Evolutionary conservation across 164 flowering plant species (phyloP), one percentile per base, ranked within the genome.

Genomic region (Stephania yunnanensis): DNA sequence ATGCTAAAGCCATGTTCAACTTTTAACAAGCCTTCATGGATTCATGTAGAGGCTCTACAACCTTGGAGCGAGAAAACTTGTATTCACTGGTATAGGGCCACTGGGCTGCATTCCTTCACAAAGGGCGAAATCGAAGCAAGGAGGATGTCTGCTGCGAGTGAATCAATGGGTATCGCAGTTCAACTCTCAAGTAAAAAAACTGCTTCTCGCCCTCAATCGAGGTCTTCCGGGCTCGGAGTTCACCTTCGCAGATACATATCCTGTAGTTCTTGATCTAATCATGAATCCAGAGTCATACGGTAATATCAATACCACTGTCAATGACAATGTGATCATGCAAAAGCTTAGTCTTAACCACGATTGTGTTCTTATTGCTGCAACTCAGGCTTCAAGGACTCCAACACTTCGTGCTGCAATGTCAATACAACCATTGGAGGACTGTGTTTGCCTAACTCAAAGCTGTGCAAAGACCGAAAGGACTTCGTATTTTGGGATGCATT

Each of bases 61-160:
- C 50, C 82, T 89, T 3, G 98, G 93, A 3, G 93, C 93, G 55
- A 46, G 96, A 75, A 89, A 88, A 74, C 73, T 93, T 46, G 73
- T 89, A 9, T 83, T 89, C 80, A 83, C 88, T 70, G 92, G 93
- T 3, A 78, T 90, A 0, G 92, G 90, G 0, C 98, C 98, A 11
- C 79, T 93, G 13, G 98, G 98, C 11, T 93, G 98, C 88, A 88
- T 90, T 61, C 98, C 98, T n/a, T 91, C 93, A 0, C 98, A 93
- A 66, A 84, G 94, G 72, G 89, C 83, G 73, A 90, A 90, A 82
- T 90, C 96, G 8, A 87, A 78, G 78, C 74, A 44, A 46, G 88
- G 94, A 1, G 81, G 72, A 69, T 93, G 98, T 86, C 70, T 91
- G 61, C 78, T 80, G 61, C 83, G 81, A 73, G 93, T 90, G 1